Evolutionary conservation across 2,329 filamentous ascomycete species (phyloP), one percentile per base, ranked within the genome.

Genomic region (Neonectria hederae): DNA sequence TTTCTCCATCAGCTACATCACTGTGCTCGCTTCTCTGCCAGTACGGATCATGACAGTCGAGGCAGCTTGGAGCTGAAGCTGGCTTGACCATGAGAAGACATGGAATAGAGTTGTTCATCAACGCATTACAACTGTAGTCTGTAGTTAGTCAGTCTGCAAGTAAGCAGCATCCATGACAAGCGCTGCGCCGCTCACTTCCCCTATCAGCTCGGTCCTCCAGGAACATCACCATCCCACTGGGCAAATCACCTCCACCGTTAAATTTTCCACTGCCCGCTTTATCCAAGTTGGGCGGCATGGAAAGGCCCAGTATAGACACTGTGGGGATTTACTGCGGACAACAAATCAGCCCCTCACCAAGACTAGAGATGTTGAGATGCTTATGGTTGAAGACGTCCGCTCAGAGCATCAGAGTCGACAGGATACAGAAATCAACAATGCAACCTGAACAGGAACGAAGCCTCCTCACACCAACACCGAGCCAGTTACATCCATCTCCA

Each of bases 21-120:
- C 35, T 40, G 35, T n/a, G 35, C 35, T 40, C 4, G 17, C 6
- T n/a, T 40, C 11, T 40, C 35, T 1, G 35, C 35, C 35, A 28
- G 26, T n/a, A n/a, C n/a, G n/a, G n/a, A n/a, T n/a, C n/a, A n/a
- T n/a, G n/a, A n/a, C n/a, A n/a, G n/a, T n/a, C n/a, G n/a, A n/a
- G n/a, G n/a, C n/a, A n/a, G n/a, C n/a, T n/a, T n/a, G n/a, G n/a
- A n/a, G n/a, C n/a, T n/a, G n/a, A n/a, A n/a, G n/a, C n/a, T n/a
- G n/a, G n/a, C n/a, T n/a, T n/a, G 80, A 89, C 90, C 24, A 26
- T 26, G 24, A 26, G 24, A 26, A 4, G 24, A 26, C 7, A 26
- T 22, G 26, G 13, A 22, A 46, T 9, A 32, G 30, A 32, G 8
- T 32, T 32, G 22, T n/a, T n/a, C n/a, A n/a, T n/a, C n/a, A n/a